Base-by-base conservation (phyloP, 2,329 filamentous ascomycete species). In the Capronia coronata region DNA sequence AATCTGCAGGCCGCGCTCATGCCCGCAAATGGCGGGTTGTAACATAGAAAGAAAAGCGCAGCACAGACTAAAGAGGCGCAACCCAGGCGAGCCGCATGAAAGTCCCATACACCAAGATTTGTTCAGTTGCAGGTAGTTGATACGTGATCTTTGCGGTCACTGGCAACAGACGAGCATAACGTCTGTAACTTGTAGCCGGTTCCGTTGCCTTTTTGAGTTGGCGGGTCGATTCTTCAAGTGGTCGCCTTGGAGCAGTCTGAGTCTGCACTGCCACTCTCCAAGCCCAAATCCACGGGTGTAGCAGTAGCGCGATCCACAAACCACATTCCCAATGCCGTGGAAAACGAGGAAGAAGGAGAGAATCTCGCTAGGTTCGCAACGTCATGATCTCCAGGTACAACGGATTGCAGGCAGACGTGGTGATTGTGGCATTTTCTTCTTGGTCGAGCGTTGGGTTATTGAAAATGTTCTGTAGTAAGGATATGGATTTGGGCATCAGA, bases 11-110 rank as follows among this genome's bases (percentile, higher is more conserved):
- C 18, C 16, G 18, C 16, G 18, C 3, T 7, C 14, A 9, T 13
- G 13, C 7, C 39, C 16, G 35, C 19, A 18, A 7, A 30, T 34
- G 27, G 48, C 39, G 22, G 30, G 29, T 46, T 50, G 49, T 52
- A 52, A 52, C 35, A 52, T 52, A 52, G 49, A 52, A 42, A 19
- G 16, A 25, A 44, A 50, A 32, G 13, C 7, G n/a, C 49, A 27
- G 41, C 41, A 45, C 47, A 51, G 25, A 42, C 16, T 40, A 38
- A 14, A 35, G 25, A 39, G 41, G 16, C 21, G 18, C 30, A 43
- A 23, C 21, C 23, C 19, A 42, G 50, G 35, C 38, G 41, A 42
- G 41, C 21, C 27, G 46, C 48, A 52, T 46, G 49, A 46, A 48
- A 38, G 48, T 11, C 19, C 16, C 34, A 37, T 16, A 37, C 8